Evolutionary conservation across 768 basidiomycete species (phyloP).

Genomic region (Mycena vulgaris): DNA sequence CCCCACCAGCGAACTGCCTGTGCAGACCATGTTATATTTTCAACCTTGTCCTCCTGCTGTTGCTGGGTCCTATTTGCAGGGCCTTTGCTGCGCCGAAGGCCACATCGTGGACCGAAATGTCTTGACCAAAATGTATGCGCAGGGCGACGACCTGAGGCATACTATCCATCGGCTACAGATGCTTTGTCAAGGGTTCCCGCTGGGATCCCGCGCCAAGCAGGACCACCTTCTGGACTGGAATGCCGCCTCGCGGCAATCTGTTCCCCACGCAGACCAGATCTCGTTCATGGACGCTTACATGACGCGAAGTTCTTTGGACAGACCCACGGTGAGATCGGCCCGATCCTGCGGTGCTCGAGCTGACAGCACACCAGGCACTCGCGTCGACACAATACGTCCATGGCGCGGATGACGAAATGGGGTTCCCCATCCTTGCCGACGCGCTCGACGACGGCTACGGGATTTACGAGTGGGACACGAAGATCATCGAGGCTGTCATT

Average conservation of each 20-base stretch:
- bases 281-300: constrained; percentile 73
- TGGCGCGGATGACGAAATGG: constrained; percentile 71
- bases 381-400: constrained; percentile 52
- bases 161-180: constrained; percentile 77
- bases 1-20: constrained; percentile 80
- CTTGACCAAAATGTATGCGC: constrained; percentile 63
- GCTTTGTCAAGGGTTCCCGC: constrained; percentile 50
- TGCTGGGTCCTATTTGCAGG: constrained; percentile 79
- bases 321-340: constrained; percentile 56
- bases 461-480: constrained; percentile 60
- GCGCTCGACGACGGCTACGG: constrained; percentile 48
- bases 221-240: constrained; percentile 42
- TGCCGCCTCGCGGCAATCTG: constrained; percentile 20
- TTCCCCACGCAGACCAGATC: constrained; percentile 56
- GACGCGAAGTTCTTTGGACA: constrained; percentile 51
- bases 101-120: constrained; percentile 58
- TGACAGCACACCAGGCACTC: constrained; percentile 44
- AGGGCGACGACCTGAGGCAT: constrained; percentile 72
- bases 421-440: constrained; percentile 57
- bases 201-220: constrained; percentile 4
- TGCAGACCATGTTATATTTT: constrained; percentile 82
- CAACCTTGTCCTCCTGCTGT: constrained; percentile 67
- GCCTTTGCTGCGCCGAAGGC: constrained; percentile 72
- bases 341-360: constrained; percentile 7
- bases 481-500: constrained; percentile 65